Conservation (phyloP, 2,329 filamentous ascomycete genomes). For the Westerdykella sp. region DNA sequence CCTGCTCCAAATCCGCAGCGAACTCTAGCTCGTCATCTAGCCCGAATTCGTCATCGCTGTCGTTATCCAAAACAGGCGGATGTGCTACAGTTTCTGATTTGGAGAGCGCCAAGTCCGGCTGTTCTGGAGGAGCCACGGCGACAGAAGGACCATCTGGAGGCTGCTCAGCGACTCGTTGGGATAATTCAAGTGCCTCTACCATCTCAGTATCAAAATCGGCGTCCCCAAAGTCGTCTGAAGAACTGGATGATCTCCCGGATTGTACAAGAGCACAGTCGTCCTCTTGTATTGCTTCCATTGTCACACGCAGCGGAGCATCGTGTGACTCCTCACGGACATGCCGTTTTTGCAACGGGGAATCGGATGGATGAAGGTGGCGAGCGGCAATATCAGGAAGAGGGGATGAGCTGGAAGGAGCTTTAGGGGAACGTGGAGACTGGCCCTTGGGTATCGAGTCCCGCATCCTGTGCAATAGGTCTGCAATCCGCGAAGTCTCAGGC, state of each 20-base stretch:
- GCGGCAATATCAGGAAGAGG: constrained; percentile 37
- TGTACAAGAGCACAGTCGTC: constrained; percentile 1
- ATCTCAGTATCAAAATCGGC: constrained; percentile 32
- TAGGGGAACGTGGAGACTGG: constrained; percentile 19
- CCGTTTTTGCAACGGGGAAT: constrained; percentile 26
- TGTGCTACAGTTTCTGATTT: neutral
- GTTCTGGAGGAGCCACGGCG: constrained; percentile 6
- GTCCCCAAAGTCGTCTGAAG: constrained; percentile 34
- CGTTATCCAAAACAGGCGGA: constrained; percentile 4
- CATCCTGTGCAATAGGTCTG: constrained; percentile 39
- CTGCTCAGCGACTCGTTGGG: constrained; percentile 7
- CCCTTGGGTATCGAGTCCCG: constrained; percentile 37
- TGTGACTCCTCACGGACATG: constrained; percentile 13
- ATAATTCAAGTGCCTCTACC: constrained; percentile 25
- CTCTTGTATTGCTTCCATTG: constrained; percentile 2
- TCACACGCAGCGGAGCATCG: neutral
- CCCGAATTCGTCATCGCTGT: constrained; percentile 42
- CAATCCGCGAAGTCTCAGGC: constrained; percentile 23
- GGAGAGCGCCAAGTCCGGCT: constrained; percentile 1
- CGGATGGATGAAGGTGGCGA: constrained; percentile 12
- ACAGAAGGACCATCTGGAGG: constrained; percentile 1
- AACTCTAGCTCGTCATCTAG: constrained; percentile 46
- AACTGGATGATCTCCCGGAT: constrained; percentile 11
- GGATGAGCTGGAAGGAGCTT: constrained; percentile 41
- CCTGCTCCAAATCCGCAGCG: constrained; percentile 52